Evolutionary conservation across 2,329 filamentous ascomycete genomes (phyloP).

Genomic region (Claviceps purpurea): DNA sequence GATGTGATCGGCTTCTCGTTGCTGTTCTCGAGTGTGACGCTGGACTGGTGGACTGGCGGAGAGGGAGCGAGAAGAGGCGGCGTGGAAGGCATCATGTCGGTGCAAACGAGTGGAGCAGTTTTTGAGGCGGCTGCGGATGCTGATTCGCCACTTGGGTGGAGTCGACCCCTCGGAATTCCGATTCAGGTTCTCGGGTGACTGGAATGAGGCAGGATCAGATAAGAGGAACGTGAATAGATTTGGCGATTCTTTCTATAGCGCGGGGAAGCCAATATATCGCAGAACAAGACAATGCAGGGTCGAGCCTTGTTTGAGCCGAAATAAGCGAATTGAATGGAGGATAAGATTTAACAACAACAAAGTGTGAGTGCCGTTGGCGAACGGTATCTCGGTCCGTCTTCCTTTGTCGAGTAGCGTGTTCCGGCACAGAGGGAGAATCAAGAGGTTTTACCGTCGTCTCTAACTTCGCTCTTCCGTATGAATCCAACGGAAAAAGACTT

Average conservation of each 20-base stretch:
- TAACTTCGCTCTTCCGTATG: not conserved
- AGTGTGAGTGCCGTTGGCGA: not conserved
- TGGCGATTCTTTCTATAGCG: not conserved
- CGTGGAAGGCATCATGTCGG: conserved; percentile 13
- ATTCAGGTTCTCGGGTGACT: conserved; percentile 5
- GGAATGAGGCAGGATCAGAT: conserved; percentile 4
- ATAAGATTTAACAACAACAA: not conserved
- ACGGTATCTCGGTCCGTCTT: not conserved
- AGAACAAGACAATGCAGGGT: not conserved
- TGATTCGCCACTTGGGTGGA: conserved; percentile 3
- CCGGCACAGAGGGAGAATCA: too few species aligned
- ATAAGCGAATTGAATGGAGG: not conserved
- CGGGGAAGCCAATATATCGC: not conserved
- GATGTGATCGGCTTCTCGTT: conserved; percentile 1
- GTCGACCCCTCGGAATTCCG: conserved; percentile 16
- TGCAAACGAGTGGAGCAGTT: conserved; percentile 5
- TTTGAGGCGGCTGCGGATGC: conserved; percentile 1
- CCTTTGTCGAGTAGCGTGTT: not conserved
- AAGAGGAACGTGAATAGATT: not conserved
- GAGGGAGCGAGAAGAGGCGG: conserved; percentile 10
- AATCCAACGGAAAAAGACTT: not conserved
- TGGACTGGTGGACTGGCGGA: conserved; percentile 5
- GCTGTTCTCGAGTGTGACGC: not conserved
- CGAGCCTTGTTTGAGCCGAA: not conserved
- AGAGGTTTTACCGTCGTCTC: not conserved